Evolutionary conservation across 352 stramenopile genomes (phyloP), one percentile per base, ranked within the genome.

Genomic region (Phytophthora ramorum): DNA sequence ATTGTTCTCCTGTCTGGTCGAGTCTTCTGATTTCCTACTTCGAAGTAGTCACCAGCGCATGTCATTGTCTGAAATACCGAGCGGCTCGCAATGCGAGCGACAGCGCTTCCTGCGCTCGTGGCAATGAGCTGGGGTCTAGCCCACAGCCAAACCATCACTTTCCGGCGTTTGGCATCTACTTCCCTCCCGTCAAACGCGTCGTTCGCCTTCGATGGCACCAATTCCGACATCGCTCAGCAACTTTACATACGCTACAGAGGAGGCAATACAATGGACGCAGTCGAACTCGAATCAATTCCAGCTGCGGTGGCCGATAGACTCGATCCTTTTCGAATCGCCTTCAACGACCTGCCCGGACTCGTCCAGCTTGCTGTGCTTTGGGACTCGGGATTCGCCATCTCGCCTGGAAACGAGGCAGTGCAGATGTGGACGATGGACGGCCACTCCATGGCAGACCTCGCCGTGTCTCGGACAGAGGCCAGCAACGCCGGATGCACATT

Each of bases 291-390:
- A 14, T 37, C 9, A 1, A 13, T 78, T 4, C 62, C 59, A 16
- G 24, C 19, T 17, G 48, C 37, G 17, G 48, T 74, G 28, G 20
- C 14, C 7, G 24, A 32, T n/a, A 56, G 58, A 4, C 64, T 73
- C 14, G 20, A 65, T 9, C 10, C 48, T 3, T 17, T 76, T 2
- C 34, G 59, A 10, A 47, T 66, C n/a, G 13, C 38, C 3, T 79
- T 71, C 22, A 43, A 26, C 8, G 13, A 41, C 2, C 49, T 79
- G 1, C 68, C 68, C 14, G 70, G 66, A 10, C 24, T 77, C 0
- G 58, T 78, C 2, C 74, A 79, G 19, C 66, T 62, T 17, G 74
- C 70, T 0, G 35, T 81, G n/a, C 66, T 81, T 7, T 81, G 73
- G 73, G 73, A 81, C 40, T 54, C 66, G 9, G 74, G 73, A n/a